phyloP scores from a whole-genome alignment of 2,329 filamentous ascomycete species.

The Trichoderma cornu-damae region DNA sequence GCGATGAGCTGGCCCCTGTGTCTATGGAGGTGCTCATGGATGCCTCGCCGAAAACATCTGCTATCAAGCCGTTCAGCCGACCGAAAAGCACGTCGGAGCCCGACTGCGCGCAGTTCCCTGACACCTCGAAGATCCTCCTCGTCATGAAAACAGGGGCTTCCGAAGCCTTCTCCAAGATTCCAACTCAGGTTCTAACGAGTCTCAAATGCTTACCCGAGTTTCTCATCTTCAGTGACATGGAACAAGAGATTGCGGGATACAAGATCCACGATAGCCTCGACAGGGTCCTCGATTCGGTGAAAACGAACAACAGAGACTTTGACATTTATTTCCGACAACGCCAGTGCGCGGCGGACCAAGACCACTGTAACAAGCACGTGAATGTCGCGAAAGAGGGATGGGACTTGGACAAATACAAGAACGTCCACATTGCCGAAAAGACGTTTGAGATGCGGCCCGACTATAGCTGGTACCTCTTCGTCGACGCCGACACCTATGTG shows the following conservation, averaged over 20 bases:
- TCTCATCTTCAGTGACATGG: slow-evolving; percentile 55
- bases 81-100: slow-evolving; percentile 19
- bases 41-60: background rate
- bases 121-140: slow-evolving; percentile 44
- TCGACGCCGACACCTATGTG: slow-evolving; percentile 56
- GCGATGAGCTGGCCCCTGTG: too few relatives aligned
- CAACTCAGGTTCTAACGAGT: slow-evolving; percentile 50
- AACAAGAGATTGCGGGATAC: slow-evolving; percentile 42
- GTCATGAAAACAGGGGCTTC: slow-evolving; percentile 56
- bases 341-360: slow-evolving; percentile 41
- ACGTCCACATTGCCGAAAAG: slow-evolving; percentile 55
- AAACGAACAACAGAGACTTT: slow-evolving; percentile 46
- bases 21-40: background rate
- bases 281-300: slow-evolving; percentile 39
- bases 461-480: slow-evolving; percentile 56
- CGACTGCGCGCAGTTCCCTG: slow-evolving; percentile 38
- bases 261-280: slow-evolving; percentile 45
- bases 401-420: slow-evolving; percentile 59
- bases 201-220: slow-evolving; percentile 47
- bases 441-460: slow-evolving; percentile 45
- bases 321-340: slow-evolving; percentile 44
- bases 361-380: slow-evolving; percentile 38
- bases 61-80: background rate
- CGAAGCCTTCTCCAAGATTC: slow-evolving; percentile 47
- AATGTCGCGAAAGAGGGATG: slow-evolving; percentile 37